A percentile compares a stretch with the other conserved stretches of the same genome.
These are phyloP conservation scores for Metarhizium guizhouense DNA, from an alignment of 2,329 filamentous ascomycete genomes.

Conservation along the genomic window DNA sequence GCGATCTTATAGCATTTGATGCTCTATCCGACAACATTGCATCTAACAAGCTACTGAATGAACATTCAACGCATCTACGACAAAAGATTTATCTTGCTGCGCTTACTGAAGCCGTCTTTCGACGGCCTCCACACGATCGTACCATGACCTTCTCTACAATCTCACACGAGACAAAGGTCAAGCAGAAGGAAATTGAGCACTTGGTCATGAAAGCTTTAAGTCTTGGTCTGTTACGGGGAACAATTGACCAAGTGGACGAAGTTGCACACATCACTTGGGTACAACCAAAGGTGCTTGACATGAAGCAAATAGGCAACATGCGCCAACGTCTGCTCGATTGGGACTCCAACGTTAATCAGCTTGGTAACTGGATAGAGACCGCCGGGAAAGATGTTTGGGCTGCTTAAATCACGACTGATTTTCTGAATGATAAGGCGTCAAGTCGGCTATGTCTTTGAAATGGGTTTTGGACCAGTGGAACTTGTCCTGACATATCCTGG, in stretches of 20 bases:
- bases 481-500: neutral
- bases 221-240: slow-evolving; percentile 78
- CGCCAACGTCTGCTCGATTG: slow-evolving; percentile 79
- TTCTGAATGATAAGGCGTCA: neutral
- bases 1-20: slow-evolving; percentile 83
- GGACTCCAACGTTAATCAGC: slow-evolving; percentile 90
- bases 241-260: slow-evolving; percentile 92
- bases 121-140: slow-evolving; percentile 87
- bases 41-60: slow-evolving; percentile 68
- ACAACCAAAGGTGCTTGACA: slow-evolving; percentile 94
- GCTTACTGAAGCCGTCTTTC: slow-evolving; percentile 92
- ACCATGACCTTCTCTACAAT: slow-evolving; percentile 89
- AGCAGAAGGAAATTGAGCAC: slow-evolving; percentile 88
- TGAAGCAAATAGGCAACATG: slow-evolving; percentile 93
- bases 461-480: neutral
- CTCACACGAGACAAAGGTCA: slow-evolving; percentile 84
- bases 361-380: slow-evolving; percentile 94
- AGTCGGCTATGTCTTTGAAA: neutral
- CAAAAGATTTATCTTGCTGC: slow-evolving; percentile 98
- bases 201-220: slow-evolving; percentile 99
- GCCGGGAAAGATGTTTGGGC: slow-evolving; percentile 96
- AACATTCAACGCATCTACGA: slow-evolving; percentile 77
- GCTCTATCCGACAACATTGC: slow-evolving; percentile 71
- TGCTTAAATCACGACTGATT: slow-evolving; percentile 39
- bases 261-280: slow-evolving; percentile 97